Percentiles rank a stretch among this genome's conserved stretches.
Evolutionary conservation across 805 yeast species (phyloP).

Genomic region (Nakazawaea wickerhamii): DNA sequence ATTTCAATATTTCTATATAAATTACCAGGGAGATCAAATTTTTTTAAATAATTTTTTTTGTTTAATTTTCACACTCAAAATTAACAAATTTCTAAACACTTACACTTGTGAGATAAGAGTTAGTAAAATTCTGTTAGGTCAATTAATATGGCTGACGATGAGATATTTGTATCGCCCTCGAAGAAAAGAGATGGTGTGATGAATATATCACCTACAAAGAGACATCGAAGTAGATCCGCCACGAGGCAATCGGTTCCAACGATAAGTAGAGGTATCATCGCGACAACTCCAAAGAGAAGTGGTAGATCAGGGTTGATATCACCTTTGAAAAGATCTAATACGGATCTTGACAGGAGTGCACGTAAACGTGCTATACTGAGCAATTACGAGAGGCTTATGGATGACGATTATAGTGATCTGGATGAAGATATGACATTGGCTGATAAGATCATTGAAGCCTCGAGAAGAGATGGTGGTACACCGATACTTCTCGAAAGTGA

Average conservation of each 20-base stretch:
- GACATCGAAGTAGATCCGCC: constrained; percentile 16
- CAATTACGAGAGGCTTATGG: constrained; percentile 27
- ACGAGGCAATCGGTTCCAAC: constrained; percentile 17
- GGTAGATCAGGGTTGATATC: constrained; percentile 43
- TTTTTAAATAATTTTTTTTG: constrained; percentile 15
- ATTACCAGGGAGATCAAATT: constrained; percentile 14
- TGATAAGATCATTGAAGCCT: constrained; percentile 36
- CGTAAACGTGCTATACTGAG: constrained; percentile 38
- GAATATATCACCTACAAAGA: constrained; percentile 13
- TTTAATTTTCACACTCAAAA: constrained; percentile 15
- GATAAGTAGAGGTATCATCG: constrained; percentile 18
- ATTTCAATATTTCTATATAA: too few species aligned
- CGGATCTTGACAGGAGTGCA: constrained; percentile 42
- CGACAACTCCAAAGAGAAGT: constrained; percentile 21
- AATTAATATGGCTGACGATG: constrained; percentile 2
- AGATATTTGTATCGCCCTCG: constrained; percentile 25
- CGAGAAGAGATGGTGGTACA: constrained; percentile 24
- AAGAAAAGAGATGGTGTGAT: constrained; percentile 23
- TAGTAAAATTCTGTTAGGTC: constrained; percentile 14
- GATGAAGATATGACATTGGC: constrained; percentile 41
- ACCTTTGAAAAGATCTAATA: constrained; percentile 33
- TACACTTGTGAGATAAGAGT: too few species aligned
- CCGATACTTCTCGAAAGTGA: constrained; percentile 12
- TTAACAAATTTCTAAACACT: too few species aligned
- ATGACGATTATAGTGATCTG: constrained; percentile 27